Evolutionary conservation across 2,329 filamentous ascomycete genomes (phyloP).

Genomic region (Tolypocladium sp.): DNA sequence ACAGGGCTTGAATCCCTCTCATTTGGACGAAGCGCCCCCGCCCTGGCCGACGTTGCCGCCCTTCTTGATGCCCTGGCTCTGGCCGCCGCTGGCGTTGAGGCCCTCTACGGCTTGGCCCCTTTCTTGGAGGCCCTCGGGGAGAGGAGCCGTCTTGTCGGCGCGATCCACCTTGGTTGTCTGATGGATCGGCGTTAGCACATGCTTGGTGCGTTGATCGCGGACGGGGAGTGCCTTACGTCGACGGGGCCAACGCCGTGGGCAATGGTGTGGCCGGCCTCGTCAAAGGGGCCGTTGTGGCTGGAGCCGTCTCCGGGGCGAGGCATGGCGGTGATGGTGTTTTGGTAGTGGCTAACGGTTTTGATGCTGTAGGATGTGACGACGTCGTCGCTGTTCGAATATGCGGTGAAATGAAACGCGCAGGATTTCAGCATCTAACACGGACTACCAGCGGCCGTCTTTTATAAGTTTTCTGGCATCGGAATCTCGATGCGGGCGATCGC

Average conservation of each 20-base stretch:
- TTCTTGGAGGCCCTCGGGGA: slow-evolving; percentile 33
- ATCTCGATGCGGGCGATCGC: not conserved
- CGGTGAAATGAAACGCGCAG: not conserved
- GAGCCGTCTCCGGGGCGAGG: slow-evolving; percentile 40
- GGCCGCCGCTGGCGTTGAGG: slow-evolving; percentile 31
- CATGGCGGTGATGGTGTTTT: slow-evolving; percentile 24
- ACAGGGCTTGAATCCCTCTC: not conserved
- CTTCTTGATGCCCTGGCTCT: slow-evolving; percentile 31
- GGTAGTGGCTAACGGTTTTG: not conserved
- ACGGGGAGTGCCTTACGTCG: slow-evolving; percentile 20
- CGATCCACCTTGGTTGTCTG: slow-evolving; percentile 29
- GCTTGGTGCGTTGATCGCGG: not conserved
- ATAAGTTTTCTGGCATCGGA: not conserved
- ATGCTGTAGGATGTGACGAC: not conserved
- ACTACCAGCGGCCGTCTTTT: not conserved
- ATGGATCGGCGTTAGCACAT: slow-evolving; percentile 1
- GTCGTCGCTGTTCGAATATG: not conserved
- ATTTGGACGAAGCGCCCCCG: slow-evolving; percentile 10
- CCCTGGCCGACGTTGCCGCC: slow-evolving; percentile 33
- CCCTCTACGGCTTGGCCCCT: slow-evolving; percentile 32
- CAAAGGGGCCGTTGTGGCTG: slow-evolving; percentile 35
- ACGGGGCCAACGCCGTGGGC: slow-evolving; percentile 32
- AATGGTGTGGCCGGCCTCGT: slow-evolving; percentile 30
- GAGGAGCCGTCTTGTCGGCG: slow-evolving; percentile 38
- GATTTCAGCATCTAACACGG: not conserved